A percentile compares a stretch with the other conserved stretches of the same genome.
Evolutionary conservation across 768 basidiomycete species (phyloP).

Genomic region (Scleroderma citrinum): DNA sequence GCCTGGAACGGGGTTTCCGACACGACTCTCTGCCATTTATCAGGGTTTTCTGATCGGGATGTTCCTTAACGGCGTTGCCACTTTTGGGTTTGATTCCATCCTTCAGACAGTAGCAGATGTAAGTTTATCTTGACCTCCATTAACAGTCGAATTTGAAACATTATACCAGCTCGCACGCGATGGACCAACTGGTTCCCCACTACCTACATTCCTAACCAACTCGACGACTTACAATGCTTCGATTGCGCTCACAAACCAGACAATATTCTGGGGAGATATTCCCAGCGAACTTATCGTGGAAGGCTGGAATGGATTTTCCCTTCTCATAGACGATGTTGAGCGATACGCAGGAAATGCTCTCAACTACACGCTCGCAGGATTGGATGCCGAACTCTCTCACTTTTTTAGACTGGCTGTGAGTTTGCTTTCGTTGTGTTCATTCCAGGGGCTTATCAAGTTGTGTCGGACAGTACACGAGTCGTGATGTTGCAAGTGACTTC

Average conservation of each 20-base stretch:
- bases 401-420: constrained; percentile 79
- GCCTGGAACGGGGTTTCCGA: constrained; percentile 77
- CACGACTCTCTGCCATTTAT: constrained; percentile 70
- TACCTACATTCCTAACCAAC: constrained; percentile 72
- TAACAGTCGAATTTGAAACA: not conserved
- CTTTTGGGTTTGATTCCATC: constrained; percentile 76
- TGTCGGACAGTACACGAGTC: constrained; percentile 40
- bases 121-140: constrained; percentile 15
- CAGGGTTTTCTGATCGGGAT: constrained; percentile 80
- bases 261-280: constrained; percentile 50
- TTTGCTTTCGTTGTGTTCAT: not conserved
- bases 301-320: constrained; percentile 70
- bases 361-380: constrained; percentile 62
- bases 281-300: constrained; percentile 25
- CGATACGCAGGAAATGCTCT: constrained; percentile 64
- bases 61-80: constrained; percentile 74
- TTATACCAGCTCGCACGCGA: constrained; percentile 61
- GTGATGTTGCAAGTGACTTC: constrained; percentile 59
- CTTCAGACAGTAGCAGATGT: constrained; percentile 71
- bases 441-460: constrained; percentile 1
- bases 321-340: constrained; percentile 85
- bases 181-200: constrained; percentile 58
- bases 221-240: constrained; percentile 58
- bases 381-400: constrained; percentile 58
- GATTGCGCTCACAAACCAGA: constrained; percentile 49